These are phyloP conservation scores for Globisporangium carolinianum DNA, from an alignment of 352 stramenopile genomes.

Conservation along the genomic window DNA sequence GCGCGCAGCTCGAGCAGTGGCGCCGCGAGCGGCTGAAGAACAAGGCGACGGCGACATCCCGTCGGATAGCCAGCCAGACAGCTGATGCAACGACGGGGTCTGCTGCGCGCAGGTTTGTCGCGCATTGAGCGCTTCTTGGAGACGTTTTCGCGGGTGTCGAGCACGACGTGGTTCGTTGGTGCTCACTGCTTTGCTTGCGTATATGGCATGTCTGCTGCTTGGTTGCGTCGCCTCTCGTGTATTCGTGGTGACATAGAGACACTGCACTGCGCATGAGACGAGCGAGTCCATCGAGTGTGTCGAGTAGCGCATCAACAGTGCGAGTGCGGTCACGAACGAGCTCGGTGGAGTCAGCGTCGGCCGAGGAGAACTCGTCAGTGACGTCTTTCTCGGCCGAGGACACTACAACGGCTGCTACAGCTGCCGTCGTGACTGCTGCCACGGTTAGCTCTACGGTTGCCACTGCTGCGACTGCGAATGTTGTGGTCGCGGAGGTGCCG, in stretches of 20 bases:
- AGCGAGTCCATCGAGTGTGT: not conserved
- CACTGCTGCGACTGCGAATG: not conserved
- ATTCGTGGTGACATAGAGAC: not conserved
- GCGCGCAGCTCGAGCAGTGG: conserved; percentile 61
- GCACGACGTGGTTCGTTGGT: not conserved
- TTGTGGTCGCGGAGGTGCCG: not conserved
- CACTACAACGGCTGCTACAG: not conserved
- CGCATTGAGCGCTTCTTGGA: not conserved
- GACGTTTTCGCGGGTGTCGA: not conserved
- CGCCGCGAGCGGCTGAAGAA: conserved; percentile 34
- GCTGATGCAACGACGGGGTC: no score
- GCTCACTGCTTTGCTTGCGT: not conserved
- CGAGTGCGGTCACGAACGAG: not conserved
- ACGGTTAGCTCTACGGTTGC: not conserved
- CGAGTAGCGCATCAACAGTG: not conserved
- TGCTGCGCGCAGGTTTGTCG: not conserved
- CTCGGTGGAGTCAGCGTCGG: conserved; percentile 1
- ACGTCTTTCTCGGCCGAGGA: conserved; percentile 6
- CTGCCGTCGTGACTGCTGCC: not conserved
- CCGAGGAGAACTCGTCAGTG: not conserved
- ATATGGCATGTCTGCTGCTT: not conserved
- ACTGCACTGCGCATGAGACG: not conserved
- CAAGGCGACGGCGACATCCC: conserved; percentile 6
- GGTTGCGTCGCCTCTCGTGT: not conserved
- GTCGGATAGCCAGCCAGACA: not conserved